Evolutionary conservation across 2,329 filamentous ascomycete genomes (phyloP).

Genomic region (Zopfia rhizophila): DNA sequence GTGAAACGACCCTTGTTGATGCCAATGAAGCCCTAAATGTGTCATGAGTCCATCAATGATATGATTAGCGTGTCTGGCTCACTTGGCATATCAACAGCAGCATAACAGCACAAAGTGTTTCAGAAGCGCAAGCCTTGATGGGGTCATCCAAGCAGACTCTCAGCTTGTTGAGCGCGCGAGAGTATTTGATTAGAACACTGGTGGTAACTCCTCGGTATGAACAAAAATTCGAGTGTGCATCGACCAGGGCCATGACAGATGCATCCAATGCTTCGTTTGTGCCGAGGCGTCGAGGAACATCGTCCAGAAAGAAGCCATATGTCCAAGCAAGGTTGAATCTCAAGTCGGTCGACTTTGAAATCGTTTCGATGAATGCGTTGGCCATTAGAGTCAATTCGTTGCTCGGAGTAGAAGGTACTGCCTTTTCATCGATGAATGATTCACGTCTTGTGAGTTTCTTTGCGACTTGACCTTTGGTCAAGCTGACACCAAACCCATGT

Average conservation of each 20-base stretch:
- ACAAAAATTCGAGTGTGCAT: slow-evolving; percentile 37
- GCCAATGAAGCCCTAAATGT: slow-evolving; percentile 30
- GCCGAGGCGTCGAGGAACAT: slow-evolving; percentile 60
- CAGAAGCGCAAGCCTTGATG: slow-evolving; percentile 39
- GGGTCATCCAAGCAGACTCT: slow-evolving; percentile 44
- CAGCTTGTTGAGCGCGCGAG: slow-evolving; percentile 39
- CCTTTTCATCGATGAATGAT: slow-evolving; percentile 7
- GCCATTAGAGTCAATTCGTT: slow-evolving; percentile 48
- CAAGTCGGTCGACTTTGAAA: slow-evolving; percentile 53
- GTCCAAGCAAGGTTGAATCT: slow-evolving; percentile 58
- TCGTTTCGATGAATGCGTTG: slow-evolving; percentile 45
- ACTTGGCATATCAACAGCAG: slow-evolving; percentile 48
- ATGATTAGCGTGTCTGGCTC: slow-evolving; percentile 3
- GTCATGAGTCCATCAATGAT: slow-evolving; percentile 1
- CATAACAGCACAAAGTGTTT: slow-evolving; percentile 52
- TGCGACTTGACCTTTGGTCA: background rate
- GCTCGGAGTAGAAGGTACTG: slow-evolving; percentile 29
- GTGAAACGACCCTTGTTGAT: slow-evolving; percentile 20
- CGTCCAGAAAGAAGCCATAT: slow-evolving; percentile 59
- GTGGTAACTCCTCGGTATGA: slow-evolving; percentile 18
- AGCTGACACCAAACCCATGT: slow-evolving; percentile 19
- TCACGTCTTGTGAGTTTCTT: background rate
- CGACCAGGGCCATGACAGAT: slow-evolving; percentile 43
- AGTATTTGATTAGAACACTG: slow-evolving; percentile 40
- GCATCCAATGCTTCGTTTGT: slow-evolving; percentile 59